Percentiles rank a stretch among this genome's conserved stretches.
phyloP scores from a whole-genome alignment of 106 monocot species.

The Dendrobium catenatum region DNA sequence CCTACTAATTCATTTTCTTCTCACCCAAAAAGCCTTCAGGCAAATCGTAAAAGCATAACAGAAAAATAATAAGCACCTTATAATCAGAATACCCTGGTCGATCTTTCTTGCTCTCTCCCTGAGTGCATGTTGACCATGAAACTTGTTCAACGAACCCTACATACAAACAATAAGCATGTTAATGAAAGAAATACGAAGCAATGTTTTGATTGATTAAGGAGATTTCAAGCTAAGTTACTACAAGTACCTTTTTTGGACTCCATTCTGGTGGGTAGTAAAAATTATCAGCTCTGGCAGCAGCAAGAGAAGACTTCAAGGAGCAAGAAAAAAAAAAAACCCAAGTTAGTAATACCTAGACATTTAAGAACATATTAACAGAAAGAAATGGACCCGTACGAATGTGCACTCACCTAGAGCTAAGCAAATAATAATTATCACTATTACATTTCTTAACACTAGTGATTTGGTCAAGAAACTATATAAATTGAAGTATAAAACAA shows the following conservation, averaged over 20 bases:
- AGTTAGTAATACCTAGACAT: neutral
- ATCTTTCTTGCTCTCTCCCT: constrained; percentile 93
- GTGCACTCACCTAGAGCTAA: neutral
- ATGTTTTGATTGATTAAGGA: neutral
- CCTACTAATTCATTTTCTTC: neutral
- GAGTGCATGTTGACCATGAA: constrained; percentile 92
- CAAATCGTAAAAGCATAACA: neutral
- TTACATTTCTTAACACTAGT: neutral
- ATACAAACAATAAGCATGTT: neutral
- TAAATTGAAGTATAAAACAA: neutral
- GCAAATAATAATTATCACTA: neutral
- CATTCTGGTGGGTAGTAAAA: constrained; percentile 99
- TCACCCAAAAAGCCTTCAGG: neutral
- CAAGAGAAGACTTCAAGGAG: constrained; percentile 81
- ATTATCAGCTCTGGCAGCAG: constrained; percentile 96
- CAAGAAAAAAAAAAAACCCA: neutral
- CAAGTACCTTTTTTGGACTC: constrained; percentile 79
- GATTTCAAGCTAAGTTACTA: neutral
- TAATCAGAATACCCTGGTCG: constrained; percentile 94
- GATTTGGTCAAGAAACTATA: neutral
- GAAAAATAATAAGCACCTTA: constrained; percentile 43
- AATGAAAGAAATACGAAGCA: neutral
- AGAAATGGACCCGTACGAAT: neutral
- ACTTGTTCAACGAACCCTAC: constrained; percentile 95
- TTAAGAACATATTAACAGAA: neutral